Evolutionary conservation across 1,284 basidiomycete species (phyloP).

Genomic region (Marasmius fiardii): DNA sequence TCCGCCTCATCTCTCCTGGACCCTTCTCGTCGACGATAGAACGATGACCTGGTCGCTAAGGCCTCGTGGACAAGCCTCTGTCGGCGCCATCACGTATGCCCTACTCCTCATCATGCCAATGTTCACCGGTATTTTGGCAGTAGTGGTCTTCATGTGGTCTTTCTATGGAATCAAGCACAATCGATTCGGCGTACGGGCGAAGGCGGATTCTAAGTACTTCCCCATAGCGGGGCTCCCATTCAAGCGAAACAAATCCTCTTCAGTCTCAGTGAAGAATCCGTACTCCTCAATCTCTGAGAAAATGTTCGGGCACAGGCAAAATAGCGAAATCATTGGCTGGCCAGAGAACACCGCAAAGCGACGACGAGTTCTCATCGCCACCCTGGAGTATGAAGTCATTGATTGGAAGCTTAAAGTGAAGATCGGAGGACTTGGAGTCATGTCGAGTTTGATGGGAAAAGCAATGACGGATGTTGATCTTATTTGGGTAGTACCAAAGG

Average conservation of each 20-base stretch:
- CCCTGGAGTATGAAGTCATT: constrained; percentile 92
- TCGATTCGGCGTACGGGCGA: constrained; percentile 81
- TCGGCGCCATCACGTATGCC: constrained; percentile 83
- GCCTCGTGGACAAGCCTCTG: constrained; percentile 76
- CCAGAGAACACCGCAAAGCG: constrained; percentile 88
- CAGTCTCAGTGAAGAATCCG: too few relatives aligned
- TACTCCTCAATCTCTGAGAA: constrained; percentile 66
- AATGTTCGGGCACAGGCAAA: constrained; percentile 57
- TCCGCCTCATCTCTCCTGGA: constrained; percentile 81
- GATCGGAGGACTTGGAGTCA: constrained; percentile 94
- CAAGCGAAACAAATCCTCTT: constrained; percentile 44
- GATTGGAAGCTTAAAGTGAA: constrained; percentile 97
- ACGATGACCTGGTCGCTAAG: constrained; percentile 74
- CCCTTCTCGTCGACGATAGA: constrained; percentile 74
- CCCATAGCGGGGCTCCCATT: constrained; percentile 63
- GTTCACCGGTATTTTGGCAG: constrained; percentile 80
- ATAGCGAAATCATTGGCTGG: constrained; percentile 81
- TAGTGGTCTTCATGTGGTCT: constrained; percentile 87
- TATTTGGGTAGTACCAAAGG: constrained; percentile 90
- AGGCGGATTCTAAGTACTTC: constrained; percentile 68
- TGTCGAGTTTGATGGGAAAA: constrained; percentile 95
- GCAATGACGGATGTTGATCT: constrained; percentile 95
- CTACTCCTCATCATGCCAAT: constrained; percentile 79
- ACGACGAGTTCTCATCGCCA: constrained; percentile 85
- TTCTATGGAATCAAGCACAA: constrained; percentile 96